Base-by-base conservation (phyloP, 495 filamentous ascomycete genomes). In the Xylaria intraflava region DNA sequence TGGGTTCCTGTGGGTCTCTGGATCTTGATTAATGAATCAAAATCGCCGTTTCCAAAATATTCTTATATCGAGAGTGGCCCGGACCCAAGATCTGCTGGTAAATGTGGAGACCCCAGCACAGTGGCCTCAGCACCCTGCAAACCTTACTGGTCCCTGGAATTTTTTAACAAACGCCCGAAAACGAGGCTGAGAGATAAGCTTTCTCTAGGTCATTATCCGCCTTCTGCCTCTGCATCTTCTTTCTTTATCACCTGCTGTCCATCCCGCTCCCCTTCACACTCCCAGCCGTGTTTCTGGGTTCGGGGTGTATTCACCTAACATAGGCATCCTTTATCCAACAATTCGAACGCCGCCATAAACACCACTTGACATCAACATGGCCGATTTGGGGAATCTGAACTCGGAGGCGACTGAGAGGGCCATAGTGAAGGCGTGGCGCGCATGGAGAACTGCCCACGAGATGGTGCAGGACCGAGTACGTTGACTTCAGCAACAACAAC, bases 371-470 rank as follows among this genome's bases (percentile, higher is more conserved):
- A n/a, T 24, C 56, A 67, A 38, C 36, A 81, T 82, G 77, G 75
- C 80, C 27, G 83, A 83, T 23, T 75, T 84, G 29, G 72, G 72
- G 16, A 24, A 42, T 61, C 66, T 51, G 61, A 69, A 65, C 63
- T 62, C 67, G 29, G 72, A 74, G 44, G 76, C 72, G 43, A 79
- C 83, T 60, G 81, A 85, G 50, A 79, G 84, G 68, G 83, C 86
- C 63, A 72, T 84, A 57, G 83, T 84, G 53, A 78, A 80, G 57
- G 80, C 92, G 44, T 95, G 89, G 89, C 86, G 89, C 70, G 88
- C 86, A 62, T 92, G 88, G 85, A 76, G 81, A 65, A 95, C 89
- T 2, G 82, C 90, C 51, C 85, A 90, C 65, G 87, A 94, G 75
- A 90, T 95, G 89, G 83, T 89, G 27, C 76, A 78, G 51, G 89